Conservation (phyloP, 2,329 filamentous ascomycete species). For the Penicillium rolfsii region DNA sequence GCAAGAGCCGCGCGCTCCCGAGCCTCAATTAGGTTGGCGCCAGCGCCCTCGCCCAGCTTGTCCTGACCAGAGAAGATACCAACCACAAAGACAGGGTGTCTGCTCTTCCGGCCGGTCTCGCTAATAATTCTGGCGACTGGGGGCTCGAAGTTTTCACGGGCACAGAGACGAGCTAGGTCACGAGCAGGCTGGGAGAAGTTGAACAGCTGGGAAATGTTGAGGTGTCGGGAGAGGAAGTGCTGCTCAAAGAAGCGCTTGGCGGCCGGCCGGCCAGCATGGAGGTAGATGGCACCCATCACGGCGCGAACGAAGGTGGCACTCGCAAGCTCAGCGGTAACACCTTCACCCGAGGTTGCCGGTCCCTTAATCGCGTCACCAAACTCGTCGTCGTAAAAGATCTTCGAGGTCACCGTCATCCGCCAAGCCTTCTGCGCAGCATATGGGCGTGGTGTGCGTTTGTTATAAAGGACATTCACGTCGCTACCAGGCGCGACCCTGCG, state of each 20-base stretch:
- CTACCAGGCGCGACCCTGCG: constrained; percentile 52
- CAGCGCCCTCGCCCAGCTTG: constrained; percentile 89
- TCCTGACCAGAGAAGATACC: constrained; percentile 91
- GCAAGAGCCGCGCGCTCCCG: constrained; percentile 79
- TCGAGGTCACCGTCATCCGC: constrained; percentile 72
- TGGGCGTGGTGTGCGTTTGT: constrained; percentile 48
- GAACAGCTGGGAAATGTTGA: constrained; percentile 79
- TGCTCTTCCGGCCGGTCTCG: constrained; percentile 84
- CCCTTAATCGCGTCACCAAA: constrained; percentile 69
- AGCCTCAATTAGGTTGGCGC: constrained; percentile 75
- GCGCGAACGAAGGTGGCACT: constrained; percentile 79
- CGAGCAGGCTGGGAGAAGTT: constrained; percentile 80
- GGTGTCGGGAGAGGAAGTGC: constrained; percentile 78
- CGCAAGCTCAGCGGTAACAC: constrained; percentile 60
- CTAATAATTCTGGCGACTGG: constrained; percentile 85
- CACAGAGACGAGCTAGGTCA: constrained; percentile 81
- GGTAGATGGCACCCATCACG: constrained; percentile 79
- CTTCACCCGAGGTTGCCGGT: constrained; percentile 36
- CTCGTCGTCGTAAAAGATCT: constrained; percentile 79
- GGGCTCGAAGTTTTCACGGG: constrained; percentile 82
- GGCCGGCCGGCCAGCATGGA: constrained; percentile 78
- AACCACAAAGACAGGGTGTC: constrained; percentile 88
- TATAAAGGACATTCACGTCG: constrained; percentile 43
- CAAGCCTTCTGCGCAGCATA: constrained; percentile 60
- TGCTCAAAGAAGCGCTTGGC: constrained; percentile 80